A percentile compares a stretch with the other conserved stretches of the same genome.
phyloP scores from a whole-genome alignment of 2,329 filamentous ascomycete species.

The Aspergillus glaucus region DNA sequence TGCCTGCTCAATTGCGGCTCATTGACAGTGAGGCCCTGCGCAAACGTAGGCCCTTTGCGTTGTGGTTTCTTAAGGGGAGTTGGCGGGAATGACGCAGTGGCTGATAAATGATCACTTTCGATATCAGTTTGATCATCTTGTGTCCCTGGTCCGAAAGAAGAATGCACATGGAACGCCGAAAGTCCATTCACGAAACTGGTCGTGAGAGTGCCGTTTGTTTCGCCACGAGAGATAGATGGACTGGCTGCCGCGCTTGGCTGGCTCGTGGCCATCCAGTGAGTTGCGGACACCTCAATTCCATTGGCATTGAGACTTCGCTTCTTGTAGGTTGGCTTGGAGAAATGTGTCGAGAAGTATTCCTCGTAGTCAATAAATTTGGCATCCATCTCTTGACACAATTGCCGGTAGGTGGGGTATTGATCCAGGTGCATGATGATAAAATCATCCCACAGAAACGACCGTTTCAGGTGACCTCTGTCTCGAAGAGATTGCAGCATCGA shows the following conservation, averaged over 20 bases:
- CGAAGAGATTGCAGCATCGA: slow-evolving; percentile 28
- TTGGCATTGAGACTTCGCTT: slow-evolving; percentile 31
- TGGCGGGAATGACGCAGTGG: slow-evolving; percentile 2
- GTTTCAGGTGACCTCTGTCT: slow-evolving; percentile 22
- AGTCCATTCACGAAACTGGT: slow-evolving; percentile 19
- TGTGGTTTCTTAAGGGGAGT: neutral
- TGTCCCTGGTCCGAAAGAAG: slow-evolving; percentile 13
- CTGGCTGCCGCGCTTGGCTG: slow-evolving; percentile 1
- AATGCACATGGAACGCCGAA: slow-evolving; percentile 18
- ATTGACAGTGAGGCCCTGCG: neutral
- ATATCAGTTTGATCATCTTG: slow-evolving; percentile 5
- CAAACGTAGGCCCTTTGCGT: neutral
- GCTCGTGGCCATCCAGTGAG: slow-evolving; percentile 12
- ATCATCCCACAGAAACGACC: slow-evolving; percentile 41
- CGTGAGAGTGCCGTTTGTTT: slow-evolving; percentile 17
- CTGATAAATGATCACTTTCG: slow-evolving; percentile 9
- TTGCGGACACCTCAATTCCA: slow-evolving; percentile 25
- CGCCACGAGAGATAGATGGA: neutral
- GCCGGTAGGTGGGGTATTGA: slow-evolving; percentile 32
- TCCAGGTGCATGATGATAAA: slow-evolving; percentile 37
- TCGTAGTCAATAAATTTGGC: slow-evolving; percentile 30
- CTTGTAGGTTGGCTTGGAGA: slow-evolving; percentile 27
- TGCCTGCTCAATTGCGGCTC: neutral
- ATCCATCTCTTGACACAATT: slow-evolving; percentile 17
- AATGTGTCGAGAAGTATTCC: slow-evolving; percentile 31